Percentiles rank a stretch among this genome's conserved stretches.
These are phyloP conservation scores for Eucalyptus cloeziana DNA, from an alignment of 345 rosid species.

Conservation along the genomic window DNA sequence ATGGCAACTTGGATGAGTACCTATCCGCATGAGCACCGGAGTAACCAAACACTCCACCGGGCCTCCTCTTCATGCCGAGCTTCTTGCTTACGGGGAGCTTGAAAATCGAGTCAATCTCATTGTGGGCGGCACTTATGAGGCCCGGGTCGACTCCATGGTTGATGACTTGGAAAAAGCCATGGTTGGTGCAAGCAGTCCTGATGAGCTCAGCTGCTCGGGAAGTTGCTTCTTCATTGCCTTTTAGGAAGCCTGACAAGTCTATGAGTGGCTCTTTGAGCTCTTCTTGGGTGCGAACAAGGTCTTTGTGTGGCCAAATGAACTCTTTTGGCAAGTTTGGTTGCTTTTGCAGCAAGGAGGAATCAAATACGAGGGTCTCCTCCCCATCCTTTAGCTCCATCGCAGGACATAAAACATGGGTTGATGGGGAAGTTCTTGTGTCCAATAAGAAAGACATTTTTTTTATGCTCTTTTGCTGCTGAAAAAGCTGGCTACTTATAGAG, in stretches of 20 bases:
- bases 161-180: constrained; percentile 51
- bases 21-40: constrained; percentile 45
- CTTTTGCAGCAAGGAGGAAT: constrained; percentile 13
- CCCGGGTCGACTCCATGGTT: constrained; percentile 36
- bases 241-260: constrained; percentile 29
- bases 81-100: constrained; percentile 28
- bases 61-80: constrained; percentile 14
- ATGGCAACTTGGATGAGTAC: constrained; percentile 40
- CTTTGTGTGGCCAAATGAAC: constrained; percentile 39
- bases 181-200: constrained; percentile 30
- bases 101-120: constrained; percentile 18
- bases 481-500: neutral
- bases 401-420: neutral
- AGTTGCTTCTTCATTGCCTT: constrained; percentile 18
- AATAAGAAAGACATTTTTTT: constrained; percentile 1
- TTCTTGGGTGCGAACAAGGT: neutral
- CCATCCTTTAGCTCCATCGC: neutral
- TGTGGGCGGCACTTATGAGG: constrained; percentile 21
- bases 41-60: constrained; percentile 24
- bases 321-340: constrained; percentile 20
- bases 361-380: neutral
- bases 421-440: neutral
- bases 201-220: constrained; percentile 20
- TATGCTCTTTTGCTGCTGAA: neutral
- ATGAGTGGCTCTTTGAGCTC: constrained; percentile 40